Conservation (phyloP, 2,329 filamentous ascomycete genomes). For the Mycosphaerelloides madeirae region DNA sequence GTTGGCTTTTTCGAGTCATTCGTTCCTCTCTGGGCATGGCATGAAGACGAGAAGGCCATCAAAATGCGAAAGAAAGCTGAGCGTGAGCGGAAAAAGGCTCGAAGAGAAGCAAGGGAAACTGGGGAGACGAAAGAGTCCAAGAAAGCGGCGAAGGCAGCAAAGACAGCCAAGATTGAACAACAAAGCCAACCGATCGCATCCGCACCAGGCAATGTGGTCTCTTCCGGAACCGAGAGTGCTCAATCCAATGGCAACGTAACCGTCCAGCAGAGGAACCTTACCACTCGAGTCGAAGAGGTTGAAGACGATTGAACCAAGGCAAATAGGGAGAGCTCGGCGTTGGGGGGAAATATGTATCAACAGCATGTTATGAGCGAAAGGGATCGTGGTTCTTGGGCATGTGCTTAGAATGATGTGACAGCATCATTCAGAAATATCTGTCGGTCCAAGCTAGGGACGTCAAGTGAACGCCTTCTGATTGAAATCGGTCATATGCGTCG, state of each 20-base stretch:
- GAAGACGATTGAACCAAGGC: slow-evolving; percentile 15
- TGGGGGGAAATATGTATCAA: too few species aligned
- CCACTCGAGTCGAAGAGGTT: slow-evolving; percentile 29
- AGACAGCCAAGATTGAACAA: slow-evolving; percentile 12
- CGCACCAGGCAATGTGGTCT: slow-evolving; percentile 13
- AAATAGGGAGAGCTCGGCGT: too few species aligned
- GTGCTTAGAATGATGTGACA: too few species aligned
- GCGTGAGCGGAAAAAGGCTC: slow-evolving; percentile 29
- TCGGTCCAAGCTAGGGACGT: too few species aligned
- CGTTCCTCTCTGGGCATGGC: slow-evolving; percentile 94
- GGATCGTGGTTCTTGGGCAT: too few species aligned
- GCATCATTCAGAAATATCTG: too few species aligned
- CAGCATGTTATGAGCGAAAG: not conserved
- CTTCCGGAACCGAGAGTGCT: slow-evolving; percentile 21
- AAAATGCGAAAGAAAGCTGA: slow-evolving; percentile 37
- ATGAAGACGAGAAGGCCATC: slow-evolving; percentile 49
- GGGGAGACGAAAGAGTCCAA: slow-evolving; percentile 20
- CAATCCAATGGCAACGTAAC: slow-evolving; percentile 6
- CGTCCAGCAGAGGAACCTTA: slow-evolving; percentile 24
- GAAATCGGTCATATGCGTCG: too few species aligned
- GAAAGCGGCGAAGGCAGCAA: slow-evolving; percentile 16
- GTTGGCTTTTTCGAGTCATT: slow-evolving; percentile 98
- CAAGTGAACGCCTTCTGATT: too few species aligned
- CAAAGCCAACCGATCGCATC: slow-evolving; percentile 9
- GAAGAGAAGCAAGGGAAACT: slow-evolving; percentile 27